Evolutionary conservation across 192 early-diverging fungal genomes (phyloP).

Genomic region (Mortierella hygrophila): DNA sequence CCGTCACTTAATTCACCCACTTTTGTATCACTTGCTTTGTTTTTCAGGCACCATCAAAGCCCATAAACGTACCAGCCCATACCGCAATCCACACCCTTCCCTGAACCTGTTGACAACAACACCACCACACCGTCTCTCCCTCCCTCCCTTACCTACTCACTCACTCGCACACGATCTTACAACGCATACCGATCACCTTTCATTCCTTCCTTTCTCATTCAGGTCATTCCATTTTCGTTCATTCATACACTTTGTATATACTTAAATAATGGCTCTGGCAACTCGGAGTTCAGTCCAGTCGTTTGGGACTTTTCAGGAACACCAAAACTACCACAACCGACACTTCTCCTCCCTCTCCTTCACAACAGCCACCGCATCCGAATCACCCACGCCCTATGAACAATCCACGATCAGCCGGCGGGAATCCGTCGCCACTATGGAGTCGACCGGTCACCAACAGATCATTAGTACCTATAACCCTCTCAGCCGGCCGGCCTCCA

Average conservation of each 20-base stretch:
- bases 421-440: not conserved
- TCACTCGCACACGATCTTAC: not conserved
- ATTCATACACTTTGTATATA: not conserved
- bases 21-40: not conserved
- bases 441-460: not conserved
- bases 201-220: not conserved
- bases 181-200: not conserved
- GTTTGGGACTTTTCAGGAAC: constrained; percentile 5
- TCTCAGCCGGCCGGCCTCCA: not conserved
- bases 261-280: not conserved
- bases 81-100: not conserved
- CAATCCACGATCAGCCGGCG: not conserved
- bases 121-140: not conserved
- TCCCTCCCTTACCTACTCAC: not conserved
- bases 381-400: not conserved
- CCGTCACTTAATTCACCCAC: not conserved
- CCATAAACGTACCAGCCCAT: not conserved
- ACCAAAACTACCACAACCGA: not conserved
- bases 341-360: not conserved
- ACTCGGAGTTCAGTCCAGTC: constrained; percentile 5
- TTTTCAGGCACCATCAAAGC: not conserved
- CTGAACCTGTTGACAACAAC: not conserved
- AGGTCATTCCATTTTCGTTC: not conserved
- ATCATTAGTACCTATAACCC: not conserved
- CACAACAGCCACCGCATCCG: not conserved